These are phyloP conservation scores for Malania oleifera DNA, from an alignment of 164 flowering plant species.

Conservation along the genomic window DNA sequence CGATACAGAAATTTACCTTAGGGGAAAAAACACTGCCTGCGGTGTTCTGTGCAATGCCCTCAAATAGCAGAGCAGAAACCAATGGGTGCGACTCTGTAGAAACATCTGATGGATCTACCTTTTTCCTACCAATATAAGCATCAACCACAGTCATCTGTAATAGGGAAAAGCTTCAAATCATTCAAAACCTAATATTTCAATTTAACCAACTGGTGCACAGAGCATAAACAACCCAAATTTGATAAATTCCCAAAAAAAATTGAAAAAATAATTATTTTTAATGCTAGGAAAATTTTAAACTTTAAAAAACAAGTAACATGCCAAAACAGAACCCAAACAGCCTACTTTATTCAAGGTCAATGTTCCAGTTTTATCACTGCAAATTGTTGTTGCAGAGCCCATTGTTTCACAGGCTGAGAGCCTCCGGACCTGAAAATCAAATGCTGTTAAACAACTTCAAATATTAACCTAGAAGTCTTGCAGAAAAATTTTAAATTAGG, in stretches of 20 bases:
- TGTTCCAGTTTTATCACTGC: conserved; percentile 99
- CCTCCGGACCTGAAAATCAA: conserved; percentile 65
- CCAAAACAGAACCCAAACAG: no score
- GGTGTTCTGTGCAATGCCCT: conserved; percentile 84
- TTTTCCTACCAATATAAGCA: conserved; percentile 59
- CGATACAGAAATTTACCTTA: conserved; percentile 66
- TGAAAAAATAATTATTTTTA: no score
- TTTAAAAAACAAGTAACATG: no score
- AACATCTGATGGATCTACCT: conserved; percentile 47
- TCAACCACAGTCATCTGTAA: conserved; percentile 85
- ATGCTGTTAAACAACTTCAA: conserved; percentile 16
- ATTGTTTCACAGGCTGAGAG: conserved; percentile 99
- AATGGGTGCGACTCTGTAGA: conserved; percentile 33
- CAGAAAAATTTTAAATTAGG: background rate
- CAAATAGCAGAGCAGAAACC: conserved; percentile 48
- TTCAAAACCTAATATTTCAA: background rate
- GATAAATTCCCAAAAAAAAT: no score
- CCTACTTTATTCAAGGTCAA: conserved; percentile 90
- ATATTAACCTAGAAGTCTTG: no score
- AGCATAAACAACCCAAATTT: no score
- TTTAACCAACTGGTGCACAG: no score
- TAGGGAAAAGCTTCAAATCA: background rate
- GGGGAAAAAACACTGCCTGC: conserved; percentile 78
- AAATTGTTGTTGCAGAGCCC: conserved; percentile 98
- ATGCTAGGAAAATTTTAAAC: no score